These are phyloP conservation scores for Trichosporon sp. DNA, from an alignment of 1,284 basidiomycete genomes.

Conservation along the genomic window DNA sequence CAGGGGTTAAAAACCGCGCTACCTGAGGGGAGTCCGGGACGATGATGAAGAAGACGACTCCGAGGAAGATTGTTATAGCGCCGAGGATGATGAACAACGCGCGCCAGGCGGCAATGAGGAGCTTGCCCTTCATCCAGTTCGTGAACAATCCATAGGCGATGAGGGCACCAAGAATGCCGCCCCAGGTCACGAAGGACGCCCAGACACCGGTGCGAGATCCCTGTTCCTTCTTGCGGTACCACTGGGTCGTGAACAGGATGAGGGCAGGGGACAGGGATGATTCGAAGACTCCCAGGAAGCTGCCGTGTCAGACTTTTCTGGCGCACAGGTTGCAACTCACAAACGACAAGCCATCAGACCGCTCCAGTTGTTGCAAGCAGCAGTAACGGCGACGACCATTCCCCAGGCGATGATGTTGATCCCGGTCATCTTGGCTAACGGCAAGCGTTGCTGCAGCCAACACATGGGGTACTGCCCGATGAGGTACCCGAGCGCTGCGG, in stretches of 20 bases:
- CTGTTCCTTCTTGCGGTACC: conserved; percentile 21
- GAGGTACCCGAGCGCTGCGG: conserved; percentile 23
- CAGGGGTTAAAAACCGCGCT: conserved; percentile 29
- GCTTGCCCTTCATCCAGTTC: conserved; percentile 10
- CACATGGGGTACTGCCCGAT: conserved; percentile 26
- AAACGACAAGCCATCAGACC: conserved; percentile 24
- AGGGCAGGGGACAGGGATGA: conserved; percentile 15
- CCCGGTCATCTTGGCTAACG: conserved; percentile 15
- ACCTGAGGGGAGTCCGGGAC: conserved; percentile 30
- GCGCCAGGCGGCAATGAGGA: conserved; percentile 22
- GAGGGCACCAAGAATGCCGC: conserved; percentile 22
- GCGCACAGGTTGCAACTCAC: conserved; percentile 1
- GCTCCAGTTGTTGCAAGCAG: conserved; percentile 20
- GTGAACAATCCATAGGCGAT: conserved; percentile 22
- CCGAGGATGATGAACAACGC: conserved; percentile 28
- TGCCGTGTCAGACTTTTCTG: neutral
- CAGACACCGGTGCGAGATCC: conserved; percentile 18
- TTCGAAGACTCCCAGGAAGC: conserved; percentile 20
- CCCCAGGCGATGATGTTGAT: conserved; percentile 22
- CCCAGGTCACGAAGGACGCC: conserved; percentile 22
- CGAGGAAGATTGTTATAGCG: conserved; percentile 19
- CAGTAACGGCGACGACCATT: conserved; percentile 18
- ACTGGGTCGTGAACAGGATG: conserved; percentile 24
- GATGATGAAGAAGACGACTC: conserved; percentile 24
- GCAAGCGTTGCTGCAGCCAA: conserved; percentile 23